Conservation (phyloP, 1,284 basidiomycete species). For the Ganoderma boninense region DNA sequence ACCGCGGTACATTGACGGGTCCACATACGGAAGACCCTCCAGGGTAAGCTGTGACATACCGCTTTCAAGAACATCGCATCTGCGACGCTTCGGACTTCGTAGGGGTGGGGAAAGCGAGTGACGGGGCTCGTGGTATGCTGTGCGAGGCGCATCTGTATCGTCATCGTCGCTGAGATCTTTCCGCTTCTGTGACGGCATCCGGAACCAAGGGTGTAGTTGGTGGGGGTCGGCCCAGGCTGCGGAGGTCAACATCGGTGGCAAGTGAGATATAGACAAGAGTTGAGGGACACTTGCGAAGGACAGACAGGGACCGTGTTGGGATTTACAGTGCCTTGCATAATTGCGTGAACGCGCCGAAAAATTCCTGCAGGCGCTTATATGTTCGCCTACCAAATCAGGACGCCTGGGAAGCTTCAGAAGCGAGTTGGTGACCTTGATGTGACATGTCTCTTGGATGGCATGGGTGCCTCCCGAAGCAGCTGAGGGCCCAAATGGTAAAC, state of each 20-base stretch:
- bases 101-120: constrained; percentile 33
- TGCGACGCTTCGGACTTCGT: constrained; percentile 54
- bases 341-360: too few species aligned
- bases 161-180: constrained; percentile 43
- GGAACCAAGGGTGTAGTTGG: constrained; percentile 64
- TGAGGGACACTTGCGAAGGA: constrained; percentile 3
- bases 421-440: too few species aligned
- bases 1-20: neutral
- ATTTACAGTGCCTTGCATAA: too few species aligned
- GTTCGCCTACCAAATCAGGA: too few species aligned
- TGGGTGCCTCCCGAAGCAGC: too few species aligned
- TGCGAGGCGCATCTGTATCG: constrained; percentile 22
- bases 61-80: constrained; percentile 60
- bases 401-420: too few species aligned
- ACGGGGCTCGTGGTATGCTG: constrained; percentile 22
- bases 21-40: constrained; percentile 18
- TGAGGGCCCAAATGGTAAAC: too few species aligned
- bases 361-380: too few species aligned
- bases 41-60: constrained; percentile 65
- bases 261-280: neutral
- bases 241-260: constrained; percentile 37
- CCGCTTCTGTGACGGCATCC: constrained; percentile 56
- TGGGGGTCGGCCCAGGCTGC: constrained; percentile 44
- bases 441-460: too few species aligned
- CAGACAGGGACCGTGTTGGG: constrained; percentile 4